phyloP scores from a whole-genome alignment of 805 yeast genomes.

The Zygoascus biomembranicola region DNA sequence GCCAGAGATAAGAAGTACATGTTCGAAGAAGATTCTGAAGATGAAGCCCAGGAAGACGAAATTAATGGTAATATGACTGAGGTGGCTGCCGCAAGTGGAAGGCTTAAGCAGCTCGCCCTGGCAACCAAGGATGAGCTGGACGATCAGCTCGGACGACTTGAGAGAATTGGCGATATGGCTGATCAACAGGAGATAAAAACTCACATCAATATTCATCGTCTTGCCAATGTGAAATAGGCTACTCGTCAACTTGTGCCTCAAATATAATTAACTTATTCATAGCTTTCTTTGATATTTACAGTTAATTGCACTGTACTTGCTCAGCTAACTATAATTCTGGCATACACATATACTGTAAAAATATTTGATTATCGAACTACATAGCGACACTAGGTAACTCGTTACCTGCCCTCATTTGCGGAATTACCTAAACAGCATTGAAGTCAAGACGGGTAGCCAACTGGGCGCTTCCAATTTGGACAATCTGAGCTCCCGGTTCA shows the following conservation, averaged over 20 bases:
- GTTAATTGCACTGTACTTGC: too few relatives aligned
- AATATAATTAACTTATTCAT: too few relatives aligned
- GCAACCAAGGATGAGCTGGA: slow-evolving; percentile 71
- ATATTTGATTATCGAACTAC: too few relatives aligned
- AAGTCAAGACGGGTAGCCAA: background rate
- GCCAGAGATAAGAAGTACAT: slow-evolving; percentile 59
- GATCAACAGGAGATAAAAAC: slow-evolving; percentile 78
- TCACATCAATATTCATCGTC: slow-evolving; percentile 63
- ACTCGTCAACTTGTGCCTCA: background rate
- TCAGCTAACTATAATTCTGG: too few relatives aligned
- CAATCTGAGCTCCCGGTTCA: background rate
- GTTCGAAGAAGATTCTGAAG: slow-evolving; percentile 86
- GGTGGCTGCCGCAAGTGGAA: slow-evolving; percentile 57
- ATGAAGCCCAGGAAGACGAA: slow-evolving; percentile 86
- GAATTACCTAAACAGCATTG: background rate
- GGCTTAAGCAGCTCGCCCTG: slow-evolving; percentile 64
- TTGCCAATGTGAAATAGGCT: slow-evolving; percentile 33
- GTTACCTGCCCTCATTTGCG: background rate
- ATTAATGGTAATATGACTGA: slow-evolving; percentile 76
- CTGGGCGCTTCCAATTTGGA: background rate
- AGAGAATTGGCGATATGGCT: slow-evolving; percentile 72
- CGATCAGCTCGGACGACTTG: slow-evolving; percentile 66
- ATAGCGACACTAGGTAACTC: background rate
- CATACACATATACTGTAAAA: too few relatives aligned
- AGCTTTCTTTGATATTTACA: too few relatives aligned